Evolutionary conservation across 164 flowering plant genomes (phyloP), one percentile per base, ranked within the genome.

Genomic region (Akebia trifoliata): DNA sequence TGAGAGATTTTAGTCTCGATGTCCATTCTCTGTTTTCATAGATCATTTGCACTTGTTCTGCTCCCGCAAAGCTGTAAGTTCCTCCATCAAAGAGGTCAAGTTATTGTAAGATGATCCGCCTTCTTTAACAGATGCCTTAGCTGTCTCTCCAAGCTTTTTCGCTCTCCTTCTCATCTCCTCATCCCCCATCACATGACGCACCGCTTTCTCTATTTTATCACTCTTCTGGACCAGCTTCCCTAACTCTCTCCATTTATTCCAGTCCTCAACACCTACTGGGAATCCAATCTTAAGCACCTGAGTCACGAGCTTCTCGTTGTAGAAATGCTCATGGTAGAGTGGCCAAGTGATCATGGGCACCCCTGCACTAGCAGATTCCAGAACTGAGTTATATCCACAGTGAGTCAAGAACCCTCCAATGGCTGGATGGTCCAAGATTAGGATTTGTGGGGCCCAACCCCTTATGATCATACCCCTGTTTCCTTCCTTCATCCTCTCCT

Each of bases 361-460:
- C 1, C 72, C 68, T 1, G 42, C 30, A 12, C 53, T 29, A 2
- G 57, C 45, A 0, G 61, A 18, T 53, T 70, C 74, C 2, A 70
- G 25, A 0, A 46, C 24, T 3, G 70, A 62, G 44, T 70, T 70
- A 70, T 70, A 66, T 25, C 74, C 70, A 43, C 64, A 61, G 28
- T 70, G 70, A 20, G 74, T 66, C 66, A 70, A 8, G 49, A 70
- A 63, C 15, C 73, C 69, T 50, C 73, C 66, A 4, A 61, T 50
- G 3, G 74, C 68, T 42, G 48, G 64, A 37, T 71, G 74, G 9
- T 62, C 63, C 7, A 70, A 48, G 20, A 68, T 56, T 20, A 68
- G 36, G 8, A 35, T 15, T 47, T 72, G 76, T 18, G 76, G 70
- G 0, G 72, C 70, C 76, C 70, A 72, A 18, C 56, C 69, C 35